These are phyloP conservation scores for Hymenoscyphus salicellus DNA, from an alignment of 2,329 filamentous ascomycete species.

Conservation along the genomic window DNA sequence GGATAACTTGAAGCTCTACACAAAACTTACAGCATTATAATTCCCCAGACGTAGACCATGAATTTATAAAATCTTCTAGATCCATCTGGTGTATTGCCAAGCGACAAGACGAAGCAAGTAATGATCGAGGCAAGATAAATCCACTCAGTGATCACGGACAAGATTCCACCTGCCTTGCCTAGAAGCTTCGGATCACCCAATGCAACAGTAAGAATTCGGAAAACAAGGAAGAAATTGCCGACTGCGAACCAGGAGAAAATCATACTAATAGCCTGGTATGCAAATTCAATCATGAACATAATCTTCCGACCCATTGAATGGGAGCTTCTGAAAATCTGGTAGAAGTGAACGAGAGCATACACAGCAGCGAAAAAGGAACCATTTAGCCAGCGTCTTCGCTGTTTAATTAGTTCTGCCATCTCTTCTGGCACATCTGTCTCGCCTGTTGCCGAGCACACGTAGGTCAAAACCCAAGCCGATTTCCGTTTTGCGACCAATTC, in stretches of 20 bases:
- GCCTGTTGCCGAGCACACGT: conserved; percentile 67
- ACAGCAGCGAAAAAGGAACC: conserved; percentile 72
- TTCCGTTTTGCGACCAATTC: conserved; percentile 68
- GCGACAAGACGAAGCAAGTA: conserved; percentile 86
- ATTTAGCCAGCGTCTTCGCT: conserved; percentile 69
- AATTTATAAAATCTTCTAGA: conserved; percentile 88
- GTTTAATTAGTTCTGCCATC: conserved; percentile 69
- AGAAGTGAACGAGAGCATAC: conserved; percentile 67
- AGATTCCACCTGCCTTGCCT: conserved; percentile 69
- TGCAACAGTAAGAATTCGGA: conserved; percentile 74
- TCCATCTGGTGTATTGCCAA: conserved; percentile 89
- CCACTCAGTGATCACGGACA: conserved; percentile 93
- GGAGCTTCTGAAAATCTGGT: conserved; percentile 67
- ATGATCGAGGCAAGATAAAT: conserved; percentile 85
- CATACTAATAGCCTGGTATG: conserved; percentile 66
- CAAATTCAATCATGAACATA: conserved; percentile 65
- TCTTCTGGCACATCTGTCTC: conserved; percentile 70
- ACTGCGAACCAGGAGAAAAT: conserved; percentile 71
- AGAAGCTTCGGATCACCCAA: conserved; percentile 67
- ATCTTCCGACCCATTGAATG: conserved; percentile 65
- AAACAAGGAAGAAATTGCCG: conserved; percentile 29
- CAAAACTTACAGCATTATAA: conserved; percentile 75
- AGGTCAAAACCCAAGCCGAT: conserved; percentile 69
- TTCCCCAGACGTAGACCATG: conserved; percentile 93
- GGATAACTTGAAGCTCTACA: background rate